Evolutionary conservation across 2,329 filamentous ascomycete species (phyloP).

Genomic region (Lizonia empirigonia): DNA sequence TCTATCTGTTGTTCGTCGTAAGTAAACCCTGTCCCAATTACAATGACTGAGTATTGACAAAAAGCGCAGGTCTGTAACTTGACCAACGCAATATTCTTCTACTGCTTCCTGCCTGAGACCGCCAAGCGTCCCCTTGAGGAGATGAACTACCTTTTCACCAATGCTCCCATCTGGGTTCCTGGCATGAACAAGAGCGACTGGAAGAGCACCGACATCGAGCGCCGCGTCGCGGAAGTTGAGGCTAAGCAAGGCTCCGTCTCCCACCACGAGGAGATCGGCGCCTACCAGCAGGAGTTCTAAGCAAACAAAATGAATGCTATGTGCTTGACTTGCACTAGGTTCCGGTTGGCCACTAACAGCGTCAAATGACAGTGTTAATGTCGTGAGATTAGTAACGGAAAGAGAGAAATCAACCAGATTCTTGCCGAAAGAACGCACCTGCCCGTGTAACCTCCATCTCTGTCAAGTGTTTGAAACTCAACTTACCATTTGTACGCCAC

Average conservation of each 20-base stretch:
- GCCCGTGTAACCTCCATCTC: neutral
- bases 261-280: conserved; percentile 20
- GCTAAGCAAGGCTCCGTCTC: conserved; percentile 53
- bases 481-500: neutral
- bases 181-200: conserved; percentile 61
- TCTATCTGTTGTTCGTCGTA: conserved; percentile 65
- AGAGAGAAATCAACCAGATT: neutral
- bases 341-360: too few relatives aligned
- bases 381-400: neutral
- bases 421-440: neutral
- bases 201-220: conserved; percentile 62
- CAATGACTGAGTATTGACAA: neutral
- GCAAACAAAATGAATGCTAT: neutral
- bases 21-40: conserved; percentile 21
- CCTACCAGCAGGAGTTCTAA: conserved; percentile 7
- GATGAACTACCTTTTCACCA: conserved; percentile 70
- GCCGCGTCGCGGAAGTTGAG: conserved; percentile 62
- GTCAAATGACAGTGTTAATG: neutral
- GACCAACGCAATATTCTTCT: conserved; percentile 72
- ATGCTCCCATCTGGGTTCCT: conserved; percentile 68
- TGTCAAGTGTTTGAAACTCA: neutral
- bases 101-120: conserved; percentile 69
- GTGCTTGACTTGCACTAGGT: neutral
- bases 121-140: conserved; percentile 68
- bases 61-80: conserved; percentile 65